Conservation (phyloP, 257 asterid genomes). For the Nicotiana undulata region DNA sequence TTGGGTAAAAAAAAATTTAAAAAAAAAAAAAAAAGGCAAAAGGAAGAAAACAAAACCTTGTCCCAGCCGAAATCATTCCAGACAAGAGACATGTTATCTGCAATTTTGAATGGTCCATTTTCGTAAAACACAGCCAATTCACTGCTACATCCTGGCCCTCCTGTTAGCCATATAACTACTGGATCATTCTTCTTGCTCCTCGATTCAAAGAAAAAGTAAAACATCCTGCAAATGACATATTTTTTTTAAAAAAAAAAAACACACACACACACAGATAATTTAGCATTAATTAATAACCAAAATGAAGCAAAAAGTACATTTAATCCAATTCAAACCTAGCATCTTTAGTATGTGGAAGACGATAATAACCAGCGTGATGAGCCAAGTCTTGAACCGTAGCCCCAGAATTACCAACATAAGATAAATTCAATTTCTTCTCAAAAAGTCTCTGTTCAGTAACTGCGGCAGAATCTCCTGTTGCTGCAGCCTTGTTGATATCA, state of each 20-base stretch:
- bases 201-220: constrained; percentile 71
- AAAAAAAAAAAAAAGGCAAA: accelerated
- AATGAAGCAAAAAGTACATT: neutral
- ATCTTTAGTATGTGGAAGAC: constrained; percentile 27
- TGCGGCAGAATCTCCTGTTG: neutral
- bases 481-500: constrained; percentile 15
- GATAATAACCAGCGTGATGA: constrained; percentile 42
- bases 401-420: constrained; percentile 18
- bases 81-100: constrained; percentile 39
- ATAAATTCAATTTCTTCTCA: constrained; percentile 22
- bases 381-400: constrained; percentile 25
- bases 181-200: constrained; percentile 45
- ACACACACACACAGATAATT: neutral
- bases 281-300: neutral
- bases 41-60: constrained; percentile 32
- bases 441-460: constrained; percentile 10
- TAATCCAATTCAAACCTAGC: constrained; percentile 23
- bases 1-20: neutral
- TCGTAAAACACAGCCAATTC: constrained; percentile 68
- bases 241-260: no score
- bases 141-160: constrained; percentile 88
- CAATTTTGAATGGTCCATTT: constrained; percentile 68
- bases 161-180: constrained; percentile 67
- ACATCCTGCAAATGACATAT: constrained; percentile 47
- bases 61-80: constrained; percentile 90